phyloP scores from a whole-genome alignment of 169 alveolate species.

The Theileria orientalis region DNA sequence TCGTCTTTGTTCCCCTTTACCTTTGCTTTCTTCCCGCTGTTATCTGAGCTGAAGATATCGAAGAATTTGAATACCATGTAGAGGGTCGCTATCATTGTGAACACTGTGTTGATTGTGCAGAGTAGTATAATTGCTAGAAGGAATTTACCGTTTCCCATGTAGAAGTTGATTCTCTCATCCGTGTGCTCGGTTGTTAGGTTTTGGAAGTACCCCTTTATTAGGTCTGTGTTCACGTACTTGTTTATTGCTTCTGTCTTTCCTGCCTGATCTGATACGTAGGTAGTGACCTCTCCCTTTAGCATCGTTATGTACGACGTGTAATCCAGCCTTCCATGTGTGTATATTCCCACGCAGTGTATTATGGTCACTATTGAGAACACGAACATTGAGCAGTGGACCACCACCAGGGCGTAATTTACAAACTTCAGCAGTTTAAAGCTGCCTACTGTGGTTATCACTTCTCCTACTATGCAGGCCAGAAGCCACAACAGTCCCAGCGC shows the following conservation, averaged over 20 bases:
- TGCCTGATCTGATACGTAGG: background rate
- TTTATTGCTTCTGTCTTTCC: background rate
- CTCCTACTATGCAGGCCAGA: constrained; percentile 51
- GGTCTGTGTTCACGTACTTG: constrained; percentile 23
- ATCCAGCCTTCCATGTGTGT: constrained; percentile 52
- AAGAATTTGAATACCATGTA: constrained; percentile 54
- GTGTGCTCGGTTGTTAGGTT: constrained; percentile 41
- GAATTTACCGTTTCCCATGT: constrained; percentile 63
- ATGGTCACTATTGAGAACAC: constrained; percentile 45
- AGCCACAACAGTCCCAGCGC: constrained; percentile 55
- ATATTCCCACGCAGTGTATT: constrained; percentile 38
- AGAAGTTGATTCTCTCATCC: constrained; percentile 49
- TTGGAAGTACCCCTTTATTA: constrained; percentile 18
- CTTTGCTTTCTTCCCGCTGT: background rate
- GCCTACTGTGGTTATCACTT: constrained; percentile 36
- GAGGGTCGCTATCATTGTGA: constrained; percentile 38
- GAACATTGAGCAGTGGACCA: constrained; percentile 29
- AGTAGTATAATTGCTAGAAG: constrained; percentile 25
- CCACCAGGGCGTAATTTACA: constrained; percentile 34
- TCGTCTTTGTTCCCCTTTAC: background rate
- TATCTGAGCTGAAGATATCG: constrained; percentile 32
- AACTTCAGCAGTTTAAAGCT: constrained; percentile 47
- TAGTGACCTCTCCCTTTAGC: constrained; percentile 29
- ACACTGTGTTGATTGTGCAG: constrained; percentile 34
- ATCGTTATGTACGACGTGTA: constrained; percentile 44